Conservation (phyloP, 176 grass and related monocot species). For the Aechmea fasciata region DNA sequence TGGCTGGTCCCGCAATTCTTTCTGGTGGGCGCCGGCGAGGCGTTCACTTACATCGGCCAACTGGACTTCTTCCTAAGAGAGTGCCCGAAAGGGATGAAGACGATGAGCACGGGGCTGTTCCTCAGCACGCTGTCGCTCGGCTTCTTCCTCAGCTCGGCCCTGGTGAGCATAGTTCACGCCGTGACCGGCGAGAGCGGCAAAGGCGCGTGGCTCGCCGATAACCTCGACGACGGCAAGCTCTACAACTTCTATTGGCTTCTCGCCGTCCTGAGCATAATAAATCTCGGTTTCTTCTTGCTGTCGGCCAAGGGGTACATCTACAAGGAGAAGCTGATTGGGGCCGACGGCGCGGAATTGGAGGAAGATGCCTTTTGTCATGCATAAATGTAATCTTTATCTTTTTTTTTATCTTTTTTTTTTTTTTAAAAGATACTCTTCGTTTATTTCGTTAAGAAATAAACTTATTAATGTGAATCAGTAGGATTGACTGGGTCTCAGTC, state of each 20-base stretch:
- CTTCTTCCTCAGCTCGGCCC: conserved; percentile 78
- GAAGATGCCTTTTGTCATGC: conserved; percentile 42
- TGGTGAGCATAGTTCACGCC: conserved; percentile 66
- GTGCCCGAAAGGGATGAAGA: conserved; percentile 98
- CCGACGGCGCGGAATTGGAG: conserved; percentile 48
- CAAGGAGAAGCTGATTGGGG: conserved; percentile 68
- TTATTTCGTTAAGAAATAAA: no score
- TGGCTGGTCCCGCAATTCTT: conserved; percentile 90
- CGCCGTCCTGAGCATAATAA: conserved; percentile 40
- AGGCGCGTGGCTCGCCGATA: conserved; percentile 63
- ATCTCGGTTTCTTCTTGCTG: conserved; percentile 39
- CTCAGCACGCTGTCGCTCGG: conserved; percentile 81
- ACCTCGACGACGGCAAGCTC: conserved; percentile 63
- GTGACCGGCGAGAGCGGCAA: conserved; percentile 29
- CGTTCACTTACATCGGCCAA: conserved; percentile 95
- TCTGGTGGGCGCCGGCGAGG: conserved; percentile 79
- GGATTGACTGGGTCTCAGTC: no score
- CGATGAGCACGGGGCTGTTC: conserved; percentile 94
- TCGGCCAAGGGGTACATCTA: conserved; percentile 62
- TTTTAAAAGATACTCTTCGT: no score
- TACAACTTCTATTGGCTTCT: conserved; percentile 95
- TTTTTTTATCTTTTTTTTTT: no score
- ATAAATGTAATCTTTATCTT: neutral
- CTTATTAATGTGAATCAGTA: no score
- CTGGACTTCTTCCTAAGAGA: conserved; percentile 88